Conservation (phyloP, 106 monocot genomes). For the Allium cepa region DNA sequence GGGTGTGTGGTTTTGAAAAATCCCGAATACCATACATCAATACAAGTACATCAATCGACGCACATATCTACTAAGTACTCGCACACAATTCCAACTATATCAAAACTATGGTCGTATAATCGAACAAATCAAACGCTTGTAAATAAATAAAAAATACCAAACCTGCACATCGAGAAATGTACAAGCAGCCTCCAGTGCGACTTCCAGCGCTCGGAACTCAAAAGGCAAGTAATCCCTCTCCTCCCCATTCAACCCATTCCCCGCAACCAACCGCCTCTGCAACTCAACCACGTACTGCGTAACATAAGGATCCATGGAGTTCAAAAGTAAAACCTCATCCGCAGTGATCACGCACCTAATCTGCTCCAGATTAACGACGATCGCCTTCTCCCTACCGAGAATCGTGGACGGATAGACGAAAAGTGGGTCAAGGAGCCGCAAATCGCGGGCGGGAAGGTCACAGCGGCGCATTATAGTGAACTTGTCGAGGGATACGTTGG, state of each 20-base stretch:
- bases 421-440: slow-evolving; percentile 68
- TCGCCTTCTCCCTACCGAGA: slow-evolving; percentile 52
- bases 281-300: slow-evolving; percentile 56
- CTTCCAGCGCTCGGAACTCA: slow-evolving; percentile 68
- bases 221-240: slow-evolving; percentile 53
- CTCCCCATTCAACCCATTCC: slow-evolving; percentile 1
- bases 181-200: slow-evolving; percentile 65
- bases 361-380: slow-evolving; percentile 65
- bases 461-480: slow-evolving; percentile 67
- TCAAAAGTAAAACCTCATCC: slow-evolving; percentile 57
- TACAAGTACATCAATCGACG: too few species aligned
- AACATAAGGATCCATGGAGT: slow-evolving; percentile 51
- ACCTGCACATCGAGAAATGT: slow-evolving; percentile 68
- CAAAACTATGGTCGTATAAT: too few species aligned
- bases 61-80: too few species aligned
- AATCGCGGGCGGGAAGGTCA: slow-evolving; percentile 56
- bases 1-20: too few species aligned
- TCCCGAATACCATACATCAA: too few species aligned
- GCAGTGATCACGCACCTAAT: slow-evolving; percentile 67
- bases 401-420: slow-evolving; percentile 68
- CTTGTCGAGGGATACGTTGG: slow-evolving; percentile 41
- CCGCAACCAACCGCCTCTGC: slow-evolving; percentile 38
- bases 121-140: not conserved
- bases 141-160: not conserved
- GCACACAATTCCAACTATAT: too few species aligned